Base-by-base conservation (phyloP, 768 basidiomycete genomes). In the Royoungia palumana region DNA sequence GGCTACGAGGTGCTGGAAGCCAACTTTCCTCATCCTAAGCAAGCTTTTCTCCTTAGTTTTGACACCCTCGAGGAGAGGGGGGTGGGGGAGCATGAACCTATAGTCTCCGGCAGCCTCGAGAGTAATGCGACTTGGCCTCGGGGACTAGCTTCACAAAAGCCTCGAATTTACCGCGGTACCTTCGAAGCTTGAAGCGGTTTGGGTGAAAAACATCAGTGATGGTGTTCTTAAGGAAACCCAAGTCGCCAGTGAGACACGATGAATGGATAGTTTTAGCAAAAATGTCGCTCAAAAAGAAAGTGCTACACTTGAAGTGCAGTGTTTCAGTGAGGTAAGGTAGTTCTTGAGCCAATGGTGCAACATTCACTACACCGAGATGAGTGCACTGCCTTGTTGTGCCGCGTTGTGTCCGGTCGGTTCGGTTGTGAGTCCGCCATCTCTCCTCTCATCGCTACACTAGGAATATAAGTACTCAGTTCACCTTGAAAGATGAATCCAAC, bases 211-310 rank as follows among this genome's bases (percentile, higher is more conserved):
- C 91, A 63, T 96, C 94, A 59, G 94, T 96, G 76, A 96, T 94
- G 59, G 92, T 92, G 78, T 95, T 89, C 82, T 97, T 97, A 55
- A 96, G 79, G 90, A 97, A 97, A 67, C 83, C 71, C 8, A 94
- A 95, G 77, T 97, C 94, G 80, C n/a, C n/a, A n/a, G n/a, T 96
- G 94, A 51, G 94, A 96, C 66, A 96, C 94, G 60, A 97, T 96
- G 78, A 97, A 22, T 7, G 5, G 13, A 37, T 1, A 19, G 21
- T 17, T 0, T 65, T 10, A 58, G 53, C 48, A 45, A 24, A 35
- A 34, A 43, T 35, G 34, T 30, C 46, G 50, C 17, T 14, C 35
- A 17, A 22, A 8, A 14, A 13, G 1, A 20, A 53, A 43, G 10
- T 75, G 5, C 28, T 82, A 8, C 76, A 86, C 83, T 90, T 46